Conservation (phyloP, 768 basidiomycete genomes). For the Amanita thiersii region DNA sequence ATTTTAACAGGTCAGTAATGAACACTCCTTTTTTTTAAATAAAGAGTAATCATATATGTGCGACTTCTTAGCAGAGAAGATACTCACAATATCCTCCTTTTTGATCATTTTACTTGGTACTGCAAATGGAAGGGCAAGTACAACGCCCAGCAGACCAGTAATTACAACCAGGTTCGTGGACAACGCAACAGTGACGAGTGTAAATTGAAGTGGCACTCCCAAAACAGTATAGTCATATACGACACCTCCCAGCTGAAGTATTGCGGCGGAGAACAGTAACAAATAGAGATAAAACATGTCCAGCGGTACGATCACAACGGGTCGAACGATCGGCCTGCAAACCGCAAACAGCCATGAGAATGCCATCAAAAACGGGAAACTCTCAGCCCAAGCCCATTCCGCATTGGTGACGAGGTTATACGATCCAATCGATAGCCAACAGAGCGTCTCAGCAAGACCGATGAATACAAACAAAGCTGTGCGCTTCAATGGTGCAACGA, state of each 20-base stretch:
- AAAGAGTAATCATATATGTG: too few species aligned
- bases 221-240: slow-evolving; percentile 42
- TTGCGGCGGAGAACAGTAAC: slow-evolving; percentile 33
- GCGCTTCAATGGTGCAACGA: slow-evolving; percentile 47
- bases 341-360: slow-evolving; percentile 62
- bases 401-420: slow-evolving; percentile 37
- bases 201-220: slow-evolving; percentile 31
- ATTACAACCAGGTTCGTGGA: slow-evolving; percentile 37
- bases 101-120: slow-evolving; percentile 48
- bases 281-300: slow-evolving; percentile 57
- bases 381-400: slow-evolving; percentile 21
- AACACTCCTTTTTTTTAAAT: too few species aligned
- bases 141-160: slow-evolving; percentile 32
- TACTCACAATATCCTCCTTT: slow-evolving; percentile 54
- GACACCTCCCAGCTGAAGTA: slow-evolving; percentile 44
- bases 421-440: slow-evolving; percentile 52
- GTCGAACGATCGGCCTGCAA: slow-evolving; percentile 42
- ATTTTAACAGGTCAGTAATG: too few species aligned
- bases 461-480: slow-evolving; percentile 45
- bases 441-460: slow-evolving; percentile 46
- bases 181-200: slow-evolving; percentile 19
- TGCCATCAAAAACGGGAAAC: slow-evolving; percentile 40
- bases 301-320: slow-evolving; percentile 48
- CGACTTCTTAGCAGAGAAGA: neutral
- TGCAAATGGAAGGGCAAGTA: slow-evolving; percentile 56